A percentile compares a stretch with the other conserved stretches of the same genome.
Evolutionary conservation across 768 basidiomycete genomes (phyloP).

Genomic region (Coprinopsis sp.): DNA sequence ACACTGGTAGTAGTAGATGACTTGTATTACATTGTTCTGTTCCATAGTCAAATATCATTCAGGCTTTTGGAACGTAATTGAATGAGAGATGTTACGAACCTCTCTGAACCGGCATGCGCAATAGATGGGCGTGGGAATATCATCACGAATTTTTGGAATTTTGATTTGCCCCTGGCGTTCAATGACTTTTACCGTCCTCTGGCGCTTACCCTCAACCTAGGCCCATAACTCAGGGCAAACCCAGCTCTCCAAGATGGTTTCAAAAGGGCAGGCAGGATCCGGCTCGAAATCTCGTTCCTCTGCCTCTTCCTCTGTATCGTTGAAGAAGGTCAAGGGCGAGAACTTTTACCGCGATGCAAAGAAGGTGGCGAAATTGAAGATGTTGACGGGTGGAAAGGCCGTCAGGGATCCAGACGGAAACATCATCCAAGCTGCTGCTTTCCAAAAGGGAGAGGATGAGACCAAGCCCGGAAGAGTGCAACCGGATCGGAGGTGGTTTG

Average conservation of each 20-base stretch:
- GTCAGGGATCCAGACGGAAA: conserved; percentile 89
- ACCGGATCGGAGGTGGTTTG: conserved; percentile 97
- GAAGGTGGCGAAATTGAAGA: conserved; percentile 75
- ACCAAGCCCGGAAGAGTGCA: conserved; percentile 86
- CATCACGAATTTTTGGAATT: no score
- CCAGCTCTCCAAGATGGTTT: not conserved
- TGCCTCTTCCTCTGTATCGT: conserved; percentile 44
- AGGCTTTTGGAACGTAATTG: no score
- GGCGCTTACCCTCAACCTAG: no score
- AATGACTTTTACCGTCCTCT: no score
- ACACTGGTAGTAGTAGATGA: no score
- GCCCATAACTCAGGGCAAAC: not conserved
- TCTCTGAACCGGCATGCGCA: no score
- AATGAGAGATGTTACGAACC: no score
- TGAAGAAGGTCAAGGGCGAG: conserved; percentile 83
- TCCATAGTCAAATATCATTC: no score
- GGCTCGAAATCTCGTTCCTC: conserved; percentile 40
- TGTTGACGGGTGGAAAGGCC: conserved; percentile 90
- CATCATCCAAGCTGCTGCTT: conserved; percentile 88
- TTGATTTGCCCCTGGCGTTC: no score
- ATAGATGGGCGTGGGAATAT: no score
- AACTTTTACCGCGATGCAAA: conserved; percentile 99
- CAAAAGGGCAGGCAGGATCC: no score
- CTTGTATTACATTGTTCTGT: no score
- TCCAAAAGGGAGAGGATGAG: conserved; percentile 93